phyloP scores from a whole-genome alignment of 176 grass and related monocot species.

The Bothriochloa decipiens region DNA sequence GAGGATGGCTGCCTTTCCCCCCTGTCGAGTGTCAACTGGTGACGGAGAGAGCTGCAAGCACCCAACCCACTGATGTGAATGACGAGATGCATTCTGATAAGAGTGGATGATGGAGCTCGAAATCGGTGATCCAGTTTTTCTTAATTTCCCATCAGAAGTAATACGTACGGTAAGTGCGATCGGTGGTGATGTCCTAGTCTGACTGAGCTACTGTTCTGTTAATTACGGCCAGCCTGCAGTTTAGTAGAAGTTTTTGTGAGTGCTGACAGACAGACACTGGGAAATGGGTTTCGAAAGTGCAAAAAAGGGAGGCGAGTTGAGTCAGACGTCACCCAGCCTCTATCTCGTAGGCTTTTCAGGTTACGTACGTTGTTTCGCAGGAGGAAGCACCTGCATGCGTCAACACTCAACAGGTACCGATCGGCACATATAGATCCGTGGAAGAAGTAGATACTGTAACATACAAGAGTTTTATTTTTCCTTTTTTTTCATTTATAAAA shows the following conservation, averaged over 20 bases:
- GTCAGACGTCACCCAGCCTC: background rate
- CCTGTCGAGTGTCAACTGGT: background rate
- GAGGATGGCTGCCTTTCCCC: constrained; percentile 12
- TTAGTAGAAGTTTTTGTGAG: too few relatives aligned
- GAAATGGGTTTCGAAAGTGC: background rate
- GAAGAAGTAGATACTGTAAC: background rate
- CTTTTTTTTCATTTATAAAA: too few relatives aligned
- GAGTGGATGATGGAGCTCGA: background rate
- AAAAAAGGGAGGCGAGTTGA: background rate
- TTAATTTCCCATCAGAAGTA: too few relatives aligned
- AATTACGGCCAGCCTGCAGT: too few relatives aligned
- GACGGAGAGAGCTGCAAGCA: background rate
- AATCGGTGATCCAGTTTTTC: background rate
- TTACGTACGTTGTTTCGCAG: background rate
- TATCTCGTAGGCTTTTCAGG: background rate
- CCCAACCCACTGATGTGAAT: background rate
- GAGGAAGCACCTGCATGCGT: background rate
- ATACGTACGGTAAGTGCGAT: background rate
- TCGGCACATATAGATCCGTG: background rate
- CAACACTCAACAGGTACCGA: too few relatives aligned
- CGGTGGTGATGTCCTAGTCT: too few relatives aligned
- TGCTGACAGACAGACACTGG: too few relatives aligned
- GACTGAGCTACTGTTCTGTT: too few relatives aligned
- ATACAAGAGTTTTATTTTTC: too few relatives aligned
- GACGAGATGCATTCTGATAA: background rate